Conservation (phyloP, 2,329 filamentous ascomycete genomes). For the Rasamsonia emersonii region DNA sequence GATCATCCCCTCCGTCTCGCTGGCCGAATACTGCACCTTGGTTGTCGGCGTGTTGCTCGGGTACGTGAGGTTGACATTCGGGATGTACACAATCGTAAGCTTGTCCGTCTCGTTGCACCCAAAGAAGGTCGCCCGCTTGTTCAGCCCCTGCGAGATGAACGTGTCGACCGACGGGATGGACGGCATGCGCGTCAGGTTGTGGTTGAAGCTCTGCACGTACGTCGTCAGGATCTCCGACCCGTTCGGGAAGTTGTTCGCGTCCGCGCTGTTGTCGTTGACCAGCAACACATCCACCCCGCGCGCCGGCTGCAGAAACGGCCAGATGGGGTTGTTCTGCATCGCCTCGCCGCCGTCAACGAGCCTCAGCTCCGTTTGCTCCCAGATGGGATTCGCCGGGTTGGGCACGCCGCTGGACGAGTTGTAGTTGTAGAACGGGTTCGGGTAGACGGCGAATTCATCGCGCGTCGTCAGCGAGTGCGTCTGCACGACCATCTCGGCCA, state of each 20-base stretch:
- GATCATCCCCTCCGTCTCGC: conserved; percentile 12
- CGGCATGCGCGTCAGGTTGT: conserved; percentile 61
- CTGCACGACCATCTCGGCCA: conserved; percentile 1
- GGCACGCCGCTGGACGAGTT: conserved; percentile 24
- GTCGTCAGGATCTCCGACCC: conserved; percentile 64
- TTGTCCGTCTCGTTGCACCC: conserved; percentile 58
- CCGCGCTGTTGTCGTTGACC: conserved; percentile 65
- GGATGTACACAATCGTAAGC: conserved; percentile 67
- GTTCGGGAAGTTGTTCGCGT: conserved; percentile 65
- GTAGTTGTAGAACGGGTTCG: conserved; percentile 54
- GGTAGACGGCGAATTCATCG: conserved; percentile 45
- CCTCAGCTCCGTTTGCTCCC: conserved; percentile 46
- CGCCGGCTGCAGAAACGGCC: conserved; percentile 61
- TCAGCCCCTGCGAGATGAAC: conserved; percentile 65
- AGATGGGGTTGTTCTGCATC: conserved; percentile 65
- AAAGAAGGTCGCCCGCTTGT: conserved; percentile 66
- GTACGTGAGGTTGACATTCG: conserved; percentile 43
- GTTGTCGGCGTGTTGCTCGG: conserved; percentile 4
- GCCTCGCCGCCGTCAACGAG: conserved; percentile 71
- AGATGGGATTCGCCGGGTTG: conserved; percentile 44
- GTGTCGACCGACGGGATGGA: conserved; percentile 62
- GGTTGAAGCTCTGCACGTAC: conserved; percentile 53
- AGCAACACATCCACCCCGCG: conserved; percentile 69
- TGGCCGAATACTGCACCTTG: conserved; percentile 8
- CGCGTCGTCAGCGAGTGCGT: conserved; percentile 13